phyloP scores from a whole-genome alignment of 306 rosid species.

The Quercus rubra region DNA sequence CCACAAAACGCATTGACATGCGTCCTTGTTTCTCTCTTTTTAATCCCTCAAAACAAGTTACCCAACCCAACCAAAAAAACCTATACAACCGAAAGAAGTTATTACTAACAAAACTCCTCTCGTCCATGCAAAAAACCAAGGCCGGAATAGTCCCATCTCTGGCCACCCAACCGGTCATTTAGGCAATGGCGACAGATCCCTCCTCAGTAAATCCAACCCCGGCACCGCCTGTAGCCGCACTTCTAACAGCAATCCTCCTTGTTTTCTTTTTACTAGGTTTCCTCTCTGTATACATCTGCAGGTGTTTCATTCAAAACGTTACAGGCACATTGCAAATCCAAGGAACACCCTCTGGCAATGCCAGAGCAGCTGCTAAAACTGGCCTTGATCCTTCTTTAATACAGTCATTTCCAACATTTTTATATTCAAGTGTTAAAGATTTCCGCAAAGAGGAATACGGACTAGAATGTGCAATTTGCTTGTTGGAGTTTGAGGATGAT shows the following conservation, averaged over 20 bases:
- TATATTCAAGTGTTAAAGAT: conserved; percentile 50
- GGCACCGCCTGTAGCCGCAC: conserved; percentile 35
- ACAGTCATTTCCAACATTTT: conserved; percentile 52
- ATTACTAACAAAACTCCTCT: conserved; percentile 2
- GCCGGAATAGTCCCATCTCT: conserved; percentile 28
- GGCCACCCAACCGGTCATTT: background rate
- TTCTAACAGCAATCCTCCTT: conserved; percentile 42
- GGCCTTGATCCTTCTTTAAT: conserved; percentile 58
- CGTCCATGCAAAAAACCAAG: conserved; percentile 39
- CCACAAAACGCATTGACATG: conserved; percentile 12
- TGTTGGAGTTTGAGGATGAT: conserved; percentile 56
- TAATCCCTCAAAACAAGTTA: background rate
- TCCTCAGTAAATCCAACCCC: background rate
- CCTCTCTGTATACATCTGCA: conserved; percentile 44
- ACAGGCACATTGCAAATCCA: conserved; percentile 30
- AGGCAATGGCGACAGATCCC: conserved; percentile 24
- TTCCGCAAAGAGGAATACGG: conserved; percentile 34
- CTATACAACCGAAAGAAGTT: background rate
- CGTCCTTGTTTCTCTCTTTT: conserved; percentile 27
- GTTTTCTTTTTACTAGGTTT: conserved; percentile 48
- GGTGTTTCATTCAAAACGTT: conserved; percentile 31
- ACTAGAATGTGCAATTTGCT: conserved; percentile 66
- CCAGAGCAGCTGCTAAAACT: background rate
- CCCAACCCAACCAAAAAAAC: background rate
- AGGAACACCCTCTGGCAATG: conserved; percentile 26